phyloP scores from a whole-genome alignment of 2,329 filamentous ascomycete species.

The Trichoderma sp. region DNA sequence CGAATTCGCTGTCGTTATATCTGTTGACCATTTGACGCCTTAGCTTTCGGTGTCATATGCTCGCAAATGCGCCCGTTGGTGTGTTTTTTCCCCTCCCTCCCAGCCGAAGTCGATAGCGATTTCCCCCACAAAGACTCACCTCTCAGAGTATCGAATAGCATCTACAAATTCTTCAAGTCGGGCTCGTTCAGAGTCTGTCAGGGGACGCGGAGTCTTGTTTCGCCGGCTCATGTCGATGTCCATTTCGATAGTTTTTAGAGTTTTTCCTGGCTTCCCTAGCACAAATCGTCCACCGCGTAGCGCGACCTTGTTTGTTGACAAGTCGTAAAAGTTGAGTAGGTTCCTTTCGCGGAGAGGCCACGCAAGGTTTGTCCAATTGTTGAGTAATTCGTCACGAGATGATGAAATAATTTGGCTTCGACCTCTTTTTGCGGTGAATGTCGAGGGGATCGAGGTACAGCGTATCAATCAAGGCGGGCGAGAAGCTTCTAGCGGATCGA shows the following conservation, averaged over 20 bases:
- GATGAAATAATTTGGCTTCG: neutral
- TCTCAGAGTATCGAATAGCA: slow-evolving; percentile 89
- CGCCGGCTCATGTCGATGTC: slow-evolving; percentile 78
- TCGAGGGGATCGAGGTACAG: neutral
- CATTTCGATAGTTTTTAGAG: slow-evolving; percentile 27
- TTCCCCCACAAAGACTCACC: slow-evolving; percentile 53
- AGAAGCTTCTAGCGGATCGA: slow-evolving; percentile 8
- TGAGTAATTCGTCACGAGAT: neutral
- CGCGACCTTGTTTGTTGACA: neutral
- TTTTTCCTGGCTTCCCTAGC: neutral
- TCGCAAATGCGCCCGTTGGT: neutral
- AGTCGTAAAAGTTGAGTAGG: neutral
- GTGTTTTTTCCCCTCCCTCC: neutral
- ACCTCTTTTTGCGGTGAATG: neutral
- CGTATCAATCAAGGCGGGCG: neutral
- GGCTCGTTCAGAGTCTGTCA: slow-evolving; percentile 77
- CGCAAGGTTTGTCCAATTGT: neutral
- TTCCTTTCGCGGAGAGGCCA: neutral
- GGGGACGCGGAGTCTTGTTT: slow-evolving; percentile 78
- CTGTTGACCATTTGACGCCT: slow-evolving; percentile 44
- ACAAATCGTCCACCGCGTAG: neutral
- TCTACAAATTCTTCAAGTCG: slow-evolving; percentile 89
- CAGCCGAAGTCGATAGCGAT: neutral
- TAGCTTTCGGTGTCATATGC: neutral
- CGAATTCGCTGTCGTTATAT: slow-evolving; percentile 88